These are phyloP conservation scores for Saturnispora diversa DNA, from an alignment of 805 yeast species.

Conservation along the genomic window DNA sequence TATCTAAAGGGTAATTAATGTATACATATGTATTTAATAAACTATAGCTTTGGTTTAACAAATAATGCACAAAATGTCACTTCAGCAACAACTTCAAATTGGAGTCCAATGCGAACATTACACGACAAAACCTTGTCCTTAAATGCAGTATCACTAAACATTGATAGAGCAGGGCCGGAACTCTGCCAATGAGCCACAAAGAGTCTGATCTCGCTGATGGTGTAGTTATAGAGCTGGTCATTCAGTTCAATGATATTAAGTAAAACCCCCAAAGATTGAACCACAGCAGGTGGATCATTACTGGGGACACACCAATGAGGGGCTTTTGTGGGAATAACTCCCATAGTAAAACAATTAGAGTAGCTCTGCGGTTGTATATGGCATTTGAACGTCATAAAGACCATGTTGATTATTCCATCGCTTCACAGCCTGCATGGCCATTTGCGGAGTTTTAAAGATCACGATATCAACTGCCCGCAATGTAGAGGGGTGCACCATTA, in stretches of 20 bases:
- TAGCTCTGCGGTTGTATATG: conserved; percentile 3
- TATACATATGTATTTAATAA: not conserved
- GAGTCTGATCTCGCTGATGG: not conserved
- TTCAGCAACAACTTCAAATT: conserved; percentile 7
- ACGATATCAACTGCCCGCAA: conserved; percentile 3
- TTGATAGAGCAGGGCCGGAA: not conserved
- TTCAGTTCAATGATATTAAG: not conserved
- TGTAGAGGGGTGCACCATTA: not conserved
- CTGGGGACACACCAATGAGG: conserved; percentile 1
- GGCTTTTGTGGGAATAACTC: not conserved
- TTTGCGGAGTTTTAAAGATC: conserved; percentile 2
- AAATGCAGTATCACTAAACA: conserved; percentile 1
- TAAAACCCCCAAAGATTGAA: not conserved
- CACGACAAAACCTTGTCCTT: not conserved
- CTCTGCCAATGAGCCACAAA: conserved; percentile 2
- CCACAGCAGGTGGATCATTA: conserved; percentile 1
- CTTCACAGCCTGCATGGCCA: conserved; percentile 1
- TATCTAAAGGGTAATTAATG: not conserved
- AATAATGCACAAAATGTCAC: not conserved
- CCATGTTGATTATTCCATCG: conserved; percentile 7
- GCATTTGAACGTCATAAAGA: conserved; percentile 1
- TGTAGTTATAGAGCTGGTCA: not conserved
- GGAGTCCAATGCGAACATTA: conserved; percentile 4
- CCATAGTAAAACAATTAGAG: conserved; percentile 3
- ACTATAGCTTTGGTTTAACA: conserved; percentile 18